A percentile compares a stretch with the other conserved stretches of the same genome.
Conservation (phyloP, 169 alveolate genomes). For the Plasmodium sp. region DNA sequence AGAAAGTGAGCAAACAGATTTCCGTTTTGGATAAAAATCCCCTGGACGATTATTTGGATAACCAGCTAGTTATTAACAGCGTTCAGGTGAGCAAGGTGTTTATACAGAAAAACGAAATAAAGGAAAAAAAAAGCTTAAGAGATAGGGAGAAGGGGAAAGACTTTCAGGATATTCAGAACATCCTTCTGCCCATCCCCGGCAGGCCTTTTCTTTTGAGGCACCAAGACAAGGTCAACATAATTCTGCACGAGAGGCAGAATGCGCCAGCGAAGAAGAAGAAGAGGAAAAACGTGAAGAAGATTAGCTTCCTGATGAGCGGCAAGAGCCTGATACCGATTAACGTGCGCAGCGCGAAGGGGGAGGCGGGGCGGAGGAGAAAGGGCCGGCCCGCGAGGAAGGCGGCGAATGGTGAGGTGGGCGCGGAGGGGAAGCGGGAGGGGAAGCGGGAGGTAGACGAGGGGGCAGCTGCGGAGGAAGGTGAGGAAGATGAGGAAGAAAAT, state of each 20-base stretch:
- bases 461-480: background rate
- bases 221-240: conserved; percentile 66
- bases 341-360: background rate
- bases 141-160: conserved; percentile 17
- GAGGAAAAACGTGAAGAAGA: conserved; percentile 10
- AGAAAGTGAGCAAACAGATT: conserved; percentile 1
- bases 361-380: background rate
- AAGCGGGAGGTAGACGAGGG: background rate
- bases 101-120: conserved; percentile 76
- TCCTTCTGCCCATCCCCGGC: conserved; percentile 81
- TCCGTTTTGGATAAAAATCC: conserved; percentile 38
- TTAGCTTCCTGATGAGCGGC: conserved; percentile 54
- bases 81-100: conserved; percentile 76
- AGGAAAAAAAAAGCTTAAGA: conserved; percentile 35
- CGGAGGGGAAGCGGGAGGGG: background rate
- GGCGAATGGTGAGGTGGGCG: background rate
- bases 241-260: conserved; percentile 3
- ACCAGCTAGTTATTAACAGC: conserved; percentile 76
- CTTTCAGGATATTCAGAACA: conserved; percentile 71
- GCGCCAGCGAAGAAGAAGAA: background rate
- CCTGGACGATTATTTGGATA: conserved; percentile 65
- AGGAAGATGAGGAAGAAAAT: conserved; percentile 22
- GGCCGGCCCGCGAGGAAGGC: background rate
- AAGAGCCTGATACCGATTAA: conserved; percentile 47
- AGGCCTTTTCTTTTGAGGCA: conserved; percentile 73